Conservation (phyloP, 768 basidiomycete genomes). For the Lactarius pseudohatsudake region DNA sequence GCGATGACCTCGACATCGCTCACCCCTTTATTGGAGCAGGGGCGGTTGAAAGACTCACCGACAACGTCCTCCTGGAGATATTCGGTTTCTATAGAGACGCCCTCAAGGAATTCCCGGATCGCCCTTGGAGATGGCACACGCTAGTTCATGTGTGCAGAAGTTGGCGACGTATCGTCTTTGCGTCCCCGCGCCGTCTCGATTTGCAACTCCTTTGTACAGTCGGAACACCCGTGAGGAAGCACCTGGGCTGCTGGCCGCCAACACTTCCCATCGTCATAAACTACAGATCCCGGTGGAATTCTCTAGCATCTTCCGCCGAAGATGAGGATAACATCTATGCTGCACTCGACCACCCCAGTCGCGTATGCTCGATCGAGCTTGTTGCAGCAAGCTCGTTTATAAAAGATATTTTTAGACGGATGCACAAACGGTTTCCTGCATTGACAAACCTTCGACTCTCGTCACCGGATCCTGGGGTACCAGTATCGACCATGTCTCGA, state of each 20-base stretch:
- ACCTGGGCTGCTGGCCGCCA: conserved; percentile 1
- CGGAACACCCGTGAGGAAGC: neutral
- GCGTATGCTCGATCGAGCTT: neutral
- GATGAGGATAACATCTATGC: neutral
- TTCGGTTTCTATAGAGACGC: neutral
- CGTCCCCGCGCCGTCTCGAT: neutral
- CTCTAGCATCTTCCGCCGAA: accelerated
- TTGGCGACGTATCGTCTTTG: neutral
- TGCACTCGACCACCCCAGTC: neutral
- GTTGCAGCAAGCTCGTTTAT: neutral
- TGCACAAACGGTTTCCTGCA: neutral
- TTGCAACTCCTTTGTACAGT: neutral
- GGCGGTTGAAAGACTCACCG: neutral
- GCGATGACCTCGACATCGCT: neutral
- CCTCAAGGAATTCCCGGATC: neutral
- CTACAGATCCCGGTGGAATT: neutral
- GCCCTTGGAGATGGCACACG: neutral
- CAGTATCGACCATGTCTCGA: neutral
- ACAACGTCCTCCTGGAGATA: conserved; percentile 2
- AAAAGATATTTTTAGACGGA: neutral
- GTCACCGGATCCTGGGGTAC: too few relatives aligned
- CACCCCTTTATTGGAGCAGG: neutral
- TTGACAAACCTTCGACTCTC: neutral
- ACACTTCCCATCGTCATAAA: neutral
- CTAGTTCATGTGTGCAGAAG: neutral